Evolutionary conservation across 306 rosid species (phyloP), one percentile per base, ranked within the genome.

Genomic region (Malus orientalis): DNA sequence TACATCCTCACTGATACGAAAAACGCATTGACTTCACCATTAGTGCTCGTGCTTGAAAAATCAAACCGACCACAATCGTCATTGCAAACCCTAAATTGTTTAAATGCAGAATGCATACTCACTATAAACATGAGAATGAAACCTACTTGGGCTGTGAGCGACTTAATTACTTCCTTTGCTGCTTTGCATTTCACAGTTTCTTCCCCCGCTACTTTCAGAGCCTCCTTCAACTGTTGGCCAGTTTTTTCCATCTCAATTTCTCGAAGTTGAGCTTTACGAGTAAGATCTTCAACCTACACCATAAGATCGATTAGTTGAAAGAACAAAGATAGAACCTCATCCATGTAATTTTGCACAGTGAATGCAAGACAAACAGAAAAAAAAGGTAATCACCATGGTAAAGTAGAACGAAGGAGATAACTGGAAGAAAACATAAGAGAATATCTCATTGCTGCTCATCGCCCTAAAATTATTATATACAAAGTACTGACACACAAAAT

Each of bases 111-210:
- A 75, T 32, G 64, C 27, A 36, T 36, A 53, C 54, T 25, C 20
- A 15, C 54, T 38, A 30, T 10, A 40, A 74, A 36, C 33, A 36
- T 8, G 25, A 45, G 59, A 29, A 47, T 32, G 30, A 73, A 71
- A 79, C 81, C 78, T 80, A 96, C 98, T 86, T 93, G 93, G 51
- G 96, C 91, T 58, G 98, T 93, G 55, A 96, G 97, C 0, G 96
- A 91, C 80, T 86, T 96, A 77, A 91, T 91, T 76, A 93, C 97
- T 88, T 93, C 98, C 87, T 93, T 93, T 69, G 97, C 98, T 9
- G 90, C 93, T 86, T 86, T 93, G 81, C 93, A 89, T 84, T 86
- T 96, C 69, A 86, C 81, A 76, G 89, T 82, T 86, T 93, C 99
- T 75, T 91, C 97, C 63, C 87, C 93, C 45, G 91, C 94, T 74